Percentiles rank a stretch among this genome's conserved stretches.
Evolutionary conservation across 1,139 yeast species (phyloP).

Genomic region (Yamadazyma atlantica): DNA sequence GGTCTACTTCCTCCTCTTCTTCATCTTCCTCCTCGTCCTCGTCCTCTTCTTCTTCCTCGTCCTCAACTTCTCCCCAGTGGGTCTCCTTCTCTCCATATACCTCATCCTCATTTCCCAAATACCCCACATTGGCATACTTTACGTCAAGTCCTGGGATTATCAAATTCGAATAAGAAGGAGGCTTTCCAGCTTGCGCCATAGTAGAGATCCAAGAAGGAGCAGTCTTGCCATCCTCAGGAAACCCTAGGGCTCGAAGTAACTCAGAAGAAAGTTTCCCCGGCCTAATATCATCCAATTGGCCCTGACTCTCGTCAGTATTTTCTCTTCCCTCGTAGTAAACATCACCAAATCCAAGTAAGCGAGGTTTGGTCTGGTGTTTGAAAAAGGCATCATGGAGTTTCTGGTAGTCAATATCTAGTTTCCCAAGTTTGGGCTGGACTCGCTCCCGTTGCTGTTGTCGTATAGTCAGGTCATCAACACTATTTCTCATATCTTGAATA

Average conservation of each 20-base stretch:
- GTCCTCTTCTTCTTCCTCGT: constrained; percentile 30
- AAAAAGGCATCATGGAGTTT: constrained; percentile 86
- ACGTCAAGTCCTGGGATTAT: constrained; percentile 55
- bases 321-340: constrained; percentile 80
- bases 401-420: constrained; percentile 82
- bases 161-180: constrained; percentile 77
- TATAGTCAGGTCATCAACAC: constrained; percentile 50
- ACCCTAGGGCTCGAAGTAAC: constrained; percentile 67
- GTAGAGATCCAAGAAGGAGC: constrained; percentile 82
- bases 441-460: constrained; percentile 79
- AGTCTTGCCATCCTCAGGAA: constrained; percentile 48
- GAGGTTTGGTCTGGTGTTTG: constrained; percentile 75
- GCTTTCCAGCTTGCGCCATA: constrained; percentile 75
- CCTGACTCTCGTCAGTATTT: constrained; percentile 41
- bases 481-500: constrained; percentile 80
- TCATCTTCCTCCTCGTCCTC: constrained; percentile 21
- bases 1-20: constrained; percentile 19
- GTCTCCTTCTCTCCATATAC: constrained; percentile 21
- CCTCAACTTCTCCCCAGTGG: constrained; percentile 45
- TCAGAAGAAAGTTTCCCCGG: constrained; percentile 71
- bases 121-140: constrained; percentile 40
- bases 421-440: constrained; percentile 89
- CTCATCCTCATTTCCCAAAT: constrained; percentile 19
- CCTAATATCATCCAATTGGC: constrained; percentile 38
- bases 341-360: constrained; percentile 69